Conservation (phyloP, 495 filamentous ascomycete species). For the Lophium mytilinum region DNA sequence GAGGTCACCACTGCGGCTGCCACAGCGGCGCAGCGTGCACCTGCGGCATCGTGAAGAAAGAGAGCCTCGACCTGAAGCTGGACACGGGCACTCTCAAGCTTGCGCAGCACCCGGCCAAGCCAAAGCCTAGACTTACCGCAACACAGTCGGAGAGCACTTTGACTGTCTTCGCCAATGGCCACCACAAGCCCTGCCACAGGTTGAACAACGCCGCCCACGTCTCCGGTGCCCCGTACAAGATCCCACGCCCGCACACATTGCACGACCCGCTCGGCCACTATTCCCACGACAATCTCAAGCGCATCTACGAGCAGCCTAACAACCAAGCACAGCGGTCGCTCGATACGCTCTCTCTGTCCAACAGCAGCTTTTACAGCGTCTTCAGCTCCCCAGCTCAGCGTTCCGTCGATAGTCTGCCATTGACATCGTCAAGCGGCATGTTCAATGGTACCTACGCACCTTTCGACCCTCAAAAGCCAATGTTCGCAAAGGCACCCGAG, state of each 20-base stretch:
- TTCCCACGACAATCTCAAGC: constrained; percentile 1
- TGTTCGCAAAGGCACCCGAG: constrained; percentile 11
- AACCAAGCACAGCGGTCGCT: constrained; percentile 8
- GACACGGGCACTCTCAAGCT: constrained; percentile 50
- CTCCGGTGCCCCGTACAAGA: constrained; percentile 71
- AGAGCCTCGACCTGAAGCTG: constrained; percentile 62
- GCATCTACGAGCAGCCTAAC: not conserved
- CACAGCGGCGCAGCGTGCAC: constrained; percentile 85
- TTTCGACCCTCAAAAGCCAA: constrained; percentile 10
- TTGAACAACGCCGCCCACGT: constrained; percentile 80
- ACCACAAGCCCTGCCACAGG: constrained; percentile 88
- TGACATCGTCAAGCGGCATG: constrained; percentile 15
- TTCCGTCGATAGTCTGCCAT: constrained; percentile 25
- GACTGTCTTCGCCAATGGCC: constrained; percentile 83
- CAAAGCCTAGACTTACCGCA: constrained; percentile 68
- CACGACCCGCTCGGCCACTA: constrained; percentile 37
- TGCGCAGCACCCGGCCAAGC: constrained; percentile 43
- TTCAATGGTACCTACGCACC: constrained; percentile 9
- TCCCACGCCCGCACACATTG: constrained; percentile 64
- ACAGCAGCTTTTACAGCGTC: constrained; percentile 17
- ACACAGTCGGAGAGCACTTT: constrained; percentile 76
- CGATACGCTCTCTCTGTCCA: constrained; percentile 21
- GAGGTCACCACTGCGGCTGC: constrained; percentile 63
- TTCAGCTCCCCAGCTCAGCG: constrained; percentile 19
- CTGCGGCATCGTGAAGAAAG: constrained; percentile 80